Evolutionary conservation across 345 rosid genomes (phyloP), one percentile per base, ranked within the genome.

Genomic region (Linum tenue): DNA sequence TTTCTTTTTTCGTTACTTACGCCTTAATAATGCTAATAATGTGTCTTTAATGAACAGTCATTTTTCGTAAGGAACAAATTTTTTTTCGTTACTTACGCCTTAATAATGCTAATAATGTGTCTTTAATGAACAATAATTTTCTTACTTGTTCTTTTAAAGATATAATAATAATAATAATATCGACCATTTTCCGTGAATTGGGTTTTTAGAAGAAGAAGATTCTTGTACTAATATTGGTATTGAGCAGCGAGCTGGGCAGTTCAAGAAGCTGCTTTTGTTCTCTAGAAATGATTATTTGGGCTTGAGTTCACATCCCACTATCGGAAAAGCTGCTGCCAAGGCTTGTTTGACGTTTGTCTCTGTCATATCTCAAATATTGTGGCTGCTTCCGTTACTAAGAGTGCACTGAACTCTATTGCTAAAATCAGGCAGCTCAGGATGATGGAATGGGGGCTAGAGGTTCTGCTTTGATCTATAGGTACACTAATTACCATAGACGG

Each of bases 371-470:
- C 9, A 5, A 36, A 42, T 10, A 37, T 10, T 14, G n/a, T 16
- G 36, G 37, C 16, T 55, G n/a, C 16, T 42, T n/a, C n/a, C n/a
- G n/a, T n/a, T n/a, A n/a, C n/a, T n/a, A n/a, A n/a, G n/a, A n/a
- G n/a, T n/a, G n/a, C n/a, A 31, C 57, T 64, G 36, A 40, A 39
- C 31, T 44, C n/a, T 43, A 43, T 44, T 63, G 56, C 77, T 64
- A n/a, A 55, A 70, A 39, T 70, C 81, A 92, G 98, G 98, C 95
- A 68, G 89, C 85, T 7, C 81, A 37, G 63, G 87, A 88, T 55
- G 79, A 84, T 80, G 99, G 99, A 68, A 92, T 92, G 99, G 99
- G 99, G 43, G 97, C 99, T 4, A 88, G 90, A 68, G 99, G 99
- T 55, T 92, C 99, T 76, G 90, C 97, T 39, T 74, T 92, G 74